A percentile compares a stretch with the other conserved stretches of the same genome.
Conservation (phyloP, 108 stramenopile species). For the Thalassiosira profunda region DNA sequence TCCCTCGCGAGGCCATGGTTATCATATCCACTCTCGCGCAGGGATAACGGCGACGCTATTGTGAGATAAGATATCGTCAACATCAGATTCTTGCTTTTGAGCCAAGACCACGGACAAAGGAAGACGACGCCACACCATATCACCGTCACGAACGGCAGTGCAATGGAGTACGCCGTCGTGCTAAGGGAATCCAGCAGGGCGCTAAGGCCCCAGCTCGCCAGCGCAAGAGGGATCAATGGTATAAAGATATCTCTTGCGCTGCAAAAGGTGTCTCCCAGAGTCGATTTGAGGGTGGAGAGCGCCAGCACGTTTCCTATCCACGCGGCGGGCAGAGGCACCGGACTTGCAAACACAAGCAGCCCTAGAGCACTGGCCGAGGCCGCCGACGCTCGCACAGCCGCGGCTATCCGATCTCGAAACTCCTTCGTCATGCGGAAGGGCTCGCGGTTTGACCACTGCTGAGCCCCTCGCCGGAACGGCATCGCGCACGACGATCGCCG, state of each 20-base stretch:
- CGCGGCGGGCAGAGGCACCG: conserved; percentile 1
- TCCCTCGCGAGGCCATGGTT: neutral
- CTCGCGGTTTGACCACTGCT: conserved; percentile 1
- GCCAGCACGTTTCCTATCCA: conserved; percentile 56
- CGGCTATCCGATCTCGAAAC: conserved; percentile 6
- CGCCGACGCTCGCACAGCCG: conserved; percentile 2
- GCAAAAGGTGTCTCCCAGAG: conserved; percentile 24
- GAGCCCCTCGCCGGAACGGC: no score
- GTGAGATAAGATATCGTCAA: conserved; percentile 23
- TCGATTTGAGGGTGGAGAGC: conserved; percentile 20
- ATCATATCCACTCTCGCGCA: conserved; percentile 3
- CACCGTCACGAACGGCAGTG: conserved; percentile 23
- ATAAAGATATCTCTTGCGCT: conserved; percentile 14
- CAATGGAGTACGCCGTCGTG: conserved; percentile 7
- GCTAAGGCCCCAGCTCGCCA: conserved; percentile 23
- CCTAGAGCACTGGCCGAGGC: neutral
- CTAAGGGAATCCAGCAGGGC: conserved; percentile 6
- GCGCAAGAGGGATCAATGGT: conserved; percentile 28
- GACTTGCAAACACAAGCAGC: conserved; percentile 12
- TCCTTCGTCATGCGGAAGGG: conserved; percentile 8
- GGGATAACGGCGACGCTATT: conserved; percentile 22
- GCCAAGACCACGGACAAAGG: conserved; percentile 25
- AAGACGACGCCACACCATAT: neutral
- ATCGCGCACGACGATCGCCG: no score
- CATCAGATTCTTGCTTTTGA: conserved; percentile 31